Conservation (phyloP, 208 protist species). For the Crithidia fasciculata region DNA sequence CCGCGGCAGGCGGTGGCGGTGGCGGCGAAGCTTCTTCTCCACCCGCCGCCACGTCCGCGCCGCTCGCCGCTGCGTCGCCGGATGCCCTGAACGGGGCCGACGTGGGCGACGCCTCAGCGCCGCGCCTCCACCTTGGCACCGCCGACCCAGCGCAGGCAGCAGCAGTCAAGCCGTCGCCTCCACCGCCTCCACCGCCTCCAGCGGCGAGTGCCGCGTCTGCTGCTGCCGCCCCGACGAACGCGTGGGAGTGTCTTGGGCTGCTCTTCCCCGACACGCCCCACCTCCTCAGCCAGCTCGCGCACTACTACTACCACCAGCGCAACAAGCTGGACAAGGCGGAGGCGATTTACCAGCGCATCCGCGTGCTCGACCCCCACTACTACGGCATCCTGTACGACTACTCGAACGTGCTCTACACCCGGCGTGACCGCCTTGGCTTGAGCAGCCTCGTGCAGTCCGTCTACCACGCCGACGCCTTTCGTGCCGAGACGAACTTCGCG, state of each 20-base stretch:
- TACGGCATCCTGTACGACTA: conserved; percentile 95
- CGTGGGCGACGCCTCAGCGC: neutral
- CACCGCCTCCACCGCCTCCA: neutral
- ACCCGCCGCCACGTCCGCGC: neutral
- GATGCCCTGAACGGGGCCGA: conserved; percentile 9
- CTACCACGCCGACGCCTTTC: conserved; percentile 93
- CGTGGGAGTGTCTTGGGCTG: conserved; percentile 65
- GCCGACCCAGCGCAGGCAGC: neutral
- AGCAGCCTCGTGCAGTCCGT: conserved; percentile 93
- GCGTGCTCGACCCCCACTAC: conserved; percentile 84
- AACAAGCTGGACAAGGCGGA: conserved; percentile 83
- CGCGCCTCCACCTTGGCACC: neutral
- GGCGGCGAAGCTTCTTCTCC: no score
- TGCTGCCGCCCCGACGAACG: conserved; percentile 36
- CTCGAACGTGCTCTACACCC: conserved; percentile 98
- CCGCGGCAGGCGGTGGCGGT: neutral
- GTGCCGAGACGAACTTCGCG: conserved; percentile 97
- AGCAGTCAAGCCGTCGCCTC: neutral
- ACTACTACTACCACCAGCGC: conserved; percentile 89
- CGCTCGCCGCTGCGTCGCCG: neutral
- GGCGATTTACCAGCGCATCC: conserved; percentile 89
- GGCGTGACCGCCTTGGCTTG: conserved; percentile 84
- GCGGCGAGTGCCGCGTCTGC: neutral
- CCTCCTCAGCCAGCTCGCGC: conserved; percentile 83
- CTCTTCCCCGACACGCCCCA: conserved; percentile 76